Percentiles rank a stretch among this genome's conserved stretches.
Conservation (phyloP, 2,329 filamentous ascomycete species). For the Penicillium sp. region DNA sequence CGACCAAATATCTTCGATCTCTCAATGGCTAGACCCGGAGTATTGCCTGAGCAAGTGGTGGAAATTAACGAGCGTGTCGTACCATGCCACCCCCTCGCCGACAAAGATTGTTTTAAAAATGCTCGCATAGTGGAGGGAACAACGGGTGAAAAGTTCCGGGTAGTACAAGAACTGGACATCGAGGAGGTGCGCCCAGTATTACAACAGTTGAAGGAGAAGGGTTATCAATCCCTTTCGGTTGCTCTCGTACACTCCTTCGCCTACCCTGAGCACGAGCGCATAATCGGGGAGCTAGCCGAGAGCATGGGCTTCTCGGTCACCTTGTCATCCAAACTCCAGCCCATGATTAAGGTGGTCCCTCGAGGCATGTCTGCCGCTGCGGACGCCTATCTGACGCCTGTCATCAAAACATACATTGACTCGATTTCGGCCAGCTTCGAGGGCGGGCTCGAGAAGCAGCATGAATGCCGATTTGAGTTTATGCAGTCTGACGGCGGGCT, state of each 20-base stretch:
- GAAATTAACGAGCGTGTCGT: conserved; percentile 85
- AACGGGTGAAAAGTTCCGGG: conserved; percentile 57
- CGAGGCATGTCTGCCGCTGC: conserved; percentile 68
- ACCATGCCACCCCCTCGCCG: conserved; percentile 51
- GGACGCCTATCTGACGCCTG: conserved; percentile 70
- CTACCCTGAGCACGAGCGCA: conserved; percentile 71
- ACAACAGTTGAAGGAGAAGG: conserved; percentile 57
- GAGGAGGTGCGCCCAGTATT: conserved; percentile 52
- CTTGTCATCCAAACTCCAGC: conserved; percentile 70
- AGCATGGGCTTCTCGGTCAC: conserved; percentile 76
- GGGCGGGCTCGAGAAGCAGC: conserved; percentile 65
- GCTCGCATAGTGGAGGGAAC: conserved; percentile 53
- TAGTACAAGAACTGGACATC: conserved; percentile 53
- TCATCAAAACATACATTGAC: conserved; percentile 65
- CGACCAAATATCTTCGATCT: conserved; percentile 85
- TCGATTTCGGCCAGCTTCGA: conserved; percentile 57
- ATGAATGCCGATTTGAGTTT: conserved; percentile 74
- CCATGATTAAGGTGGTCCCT: conserved; percentile 72
- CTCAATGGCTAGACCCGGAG: conserved; percentile 73
- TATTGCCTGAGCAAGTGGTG: conserved; percentile 71
- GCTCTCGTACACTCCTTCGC: conserved; percentile 86
- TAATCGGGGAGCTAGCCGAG: conserved; percentile 69
- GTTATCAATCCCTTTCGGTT: conserved; percentile 74
- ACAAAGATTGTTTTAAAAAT: conserved; percentile 64
- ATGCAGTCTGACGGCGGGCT: conserved; percentile 83